A percentile compares a stretch with the other conserved stretches of the same genome.
Conservation (phyloP, 2,329 filamentous ascomycete species). For the Clonostachys sp. region DNA sequence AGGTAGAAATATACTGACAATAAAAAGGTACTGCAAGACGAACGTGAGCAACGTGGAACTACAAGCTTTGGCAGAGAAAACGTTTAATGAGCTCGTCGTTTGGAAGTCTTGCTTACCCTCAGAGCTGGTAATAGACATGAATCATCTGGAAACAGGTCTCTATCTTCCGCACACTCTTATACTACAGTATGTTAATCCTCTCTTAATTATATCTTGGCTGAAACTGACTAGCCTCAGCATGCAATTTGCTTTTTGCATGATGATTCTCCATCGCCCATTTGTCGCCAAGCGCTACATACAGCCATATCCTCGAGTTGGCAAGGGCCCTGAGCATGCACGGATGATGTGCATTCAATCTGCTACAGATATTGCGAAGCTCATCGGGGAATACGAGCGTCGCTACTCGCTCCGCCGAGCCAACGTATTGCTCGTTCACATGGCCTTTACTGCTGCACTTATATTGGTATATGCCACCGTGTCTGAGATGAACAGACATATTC, state of each 20-base stretch:
- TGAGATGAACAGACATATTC: constrained; percentile 1
- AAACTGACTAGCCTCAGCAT: constrained; percentile 5
- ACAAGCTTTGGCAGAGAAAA: constrained; percentile 1
- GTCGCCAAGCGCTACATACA: constrained; percentile 4
- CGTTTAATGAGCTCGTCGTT: background rate
- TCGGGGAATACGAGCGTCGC: constrained; percentile 8
- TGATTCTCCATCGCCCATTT: constrained; percentile 10
- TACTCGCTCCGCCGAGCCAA: constrained; percentile 9
- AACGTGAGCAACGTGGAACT: constrained; percentile 7
- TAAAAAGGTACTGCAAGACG: constrained; percentile 4
- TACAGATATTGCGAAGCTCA: constrained; percentile 6
- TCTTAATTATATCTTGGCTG: background rate
- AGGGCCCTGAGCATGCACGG: background rate
- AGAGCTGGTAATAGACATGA: constrained; percentile 11
- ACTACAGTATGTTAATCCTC: background rate
- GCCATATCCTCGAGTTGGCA: background rate
- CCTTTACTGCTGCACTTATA: constrained; percentile 10
- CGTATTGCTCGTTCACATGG: constrained; percentile 12
- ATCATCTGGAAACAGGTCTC: background rate
- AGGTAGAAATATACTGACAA: too few relatives aligned
- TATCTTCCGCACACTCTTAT: background rate
- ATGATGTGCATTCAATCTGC: constrained; percentile 10
- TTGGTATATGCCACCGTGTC: constrained; percentile 11
- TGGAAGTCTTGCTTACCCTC: constrained; percentile 5
- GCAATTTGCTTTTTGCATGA: constrained; percentile 10